Conservation (phyloP, 2,329 filamentous ascomycete genomes). For the Chalara sp. region DNA sequence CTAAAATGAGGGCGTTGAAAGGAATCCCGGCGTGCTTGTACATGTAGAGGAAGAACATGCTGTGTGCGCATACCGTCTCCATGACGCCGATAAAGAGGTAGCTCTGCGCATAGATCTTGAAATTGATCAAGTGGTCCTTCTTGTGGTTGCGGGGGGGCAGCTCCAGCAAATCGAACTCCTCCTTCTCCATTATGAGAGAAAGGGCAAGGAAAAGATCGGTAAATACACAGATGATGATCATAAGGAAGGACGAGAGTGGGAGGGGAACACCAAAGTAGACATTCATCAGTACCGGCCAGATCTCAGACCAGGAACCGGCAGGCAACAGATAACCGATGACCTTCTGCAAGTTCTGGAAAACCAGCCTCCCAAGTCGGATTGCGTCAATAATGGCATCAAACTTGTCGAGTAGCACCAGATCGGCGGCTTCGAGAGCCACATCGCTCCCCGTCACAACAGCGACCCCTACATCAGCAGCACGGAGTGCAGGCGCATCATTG, state of each 20-base stretch:
- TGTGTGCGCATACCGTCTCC: conserved; percentile 41
- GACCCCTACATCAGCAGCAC: conserved; percentile 67
- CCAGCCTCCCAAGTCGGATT: conserved; percentile 60
- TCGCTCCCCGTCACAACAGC: conserved; percentile 65
- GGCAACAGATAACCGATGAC: conserved; percentile 35
- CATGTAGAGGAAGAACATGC: conserved; percentile 50
- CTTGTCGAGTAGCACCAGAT: conserved; percentile 84
- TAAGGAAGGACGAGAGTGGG: conserved; percentile 44
- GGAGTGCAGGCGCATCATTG: conserved; percentile 67
- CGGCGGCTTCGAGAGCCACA: conserved; percentile 73
- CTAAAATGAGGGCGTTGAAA: conserved; percentile 39
- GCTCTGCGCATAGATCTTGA: conserved; percentile 43
- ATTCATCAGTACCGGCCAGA: conserved; percentile 50
- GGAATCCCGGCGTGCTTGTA: conserved; percentile 41
- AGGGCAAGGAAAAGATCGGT: conserved; percentile 14
- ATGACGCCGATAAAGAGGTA: conserved; percentile 47
- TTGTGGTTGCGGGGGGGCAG: conserved; percentile 22
- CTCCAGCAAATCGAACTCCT: conserved; percentile 10
- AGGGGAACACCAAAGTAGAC: conserved; percentile 49
- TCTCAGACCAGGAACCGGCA: conserved; percentile 49
- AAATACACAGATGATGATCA: conserved; percentile 23
- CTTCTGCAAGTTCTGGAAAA: conserved; percentile 71
- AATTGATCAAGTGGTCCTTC: conserved; percentile 44
- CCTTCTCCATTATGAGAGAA: conserved; percentile 13
- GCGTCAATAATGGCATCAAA: conserved; percentile 75